Evolutionary conservation across 169 alveolate genomes (phyloP), one percentile per base, ranked within the genome.

Genomic region (Babesia divergens): DNA sequence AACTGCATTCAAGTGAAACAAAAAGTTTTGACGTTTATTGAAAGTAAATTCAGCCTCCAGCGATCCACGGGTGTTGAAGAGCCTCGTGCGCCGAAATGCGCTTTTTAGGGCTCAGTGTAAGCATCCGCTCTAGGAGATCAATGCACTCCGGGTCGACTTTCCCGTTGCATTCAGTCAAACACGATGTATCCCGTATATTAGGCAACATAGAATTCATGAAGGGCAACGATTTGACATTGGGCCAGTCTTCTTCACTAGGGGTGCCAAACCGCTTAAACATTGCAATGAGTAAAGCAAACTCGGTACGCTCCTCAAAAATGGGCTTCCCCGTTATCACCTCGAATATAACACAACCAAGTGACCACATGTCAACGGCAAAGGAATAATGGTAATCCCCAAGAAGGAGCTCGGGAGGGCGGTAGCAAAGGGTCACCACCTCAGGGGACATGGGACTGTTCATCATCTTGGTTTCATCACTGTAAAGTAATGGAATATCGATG

Each of bases 191-290:
- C 65, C 67, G 56, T 46, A 56, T 76, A 47, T 65, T 55, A 38
- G 46, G 83, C n/a, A 79, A 50, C 35, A 51, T 44, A 49, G 84
- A 58, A 51, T 62, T 68, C 74, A 85, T 71, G 56, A 68, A 88
- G 32, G 91, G 91, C 56, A 88, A 65, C 29, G 82, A 53, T n/a
- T 53, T 29, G 32, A 93, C 94, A 29, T 94, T 94, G 4, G 98
- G 96, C 98, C 98, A 95, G 38, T 91, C 95, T 22, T 82, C 91
- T 52, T 88, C 93, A 51, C 66, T 91, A 29, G 94, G 96, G 34
- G 82, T 90, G 0, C 94, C 96, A 62, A 87, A 81, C 35, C 85
- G 84, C 75, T 82, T 91, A 46, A 86, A 82, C 8, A 85, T 91
- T 37, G 89, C 86, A 50, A 85, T 84, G 28, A 81, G 84, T 52